phyloP scores from a whole-genome alignment of 306 rosid genomes.

The cucumber (Cucumis sativus) region Cucumber_9930_V3 NC_026661.2:4653501-4654000 shows the following conservation, averaged over 20 bases:
- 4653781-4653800: constrained; percentile 30
- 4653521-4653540: background rate
- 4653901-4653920: constrained; percentile 52
- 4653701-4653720: constrained; percentile 74
- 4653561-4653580: constrained; percentile 65
- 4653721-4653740: constrained; percentile 83
- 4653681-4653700: constrained; percentile 54
- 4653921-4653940: background rate
- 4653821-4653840: constrained; percentile 71
- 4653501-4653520: background rate
- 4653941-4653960: too few relatives aligned
- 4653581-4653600: constrained; percentile 49
- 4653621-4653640: constrained; percentile 66
- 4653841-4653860: constrained; percentile 94
- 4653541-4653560: constrained; percentile 30
- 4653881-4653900: constrained; percentile 62
- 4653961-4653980: background rate
- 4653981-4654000: background rate
- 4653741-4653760: constrained; percentile 61
- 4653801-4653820: constrained; percentile 17
- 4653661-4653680: constrained; percentile 76
- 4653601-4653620: constrained; percentile 65
- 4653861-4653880: constrained; percentile 97
- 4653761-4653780: constrained; percentile 21
- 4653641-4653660: constrained; percentile 73